Conservation (phyloP, 2,329 filamentous ascomycete genomes). For the Penicillium sp. region DNA sequence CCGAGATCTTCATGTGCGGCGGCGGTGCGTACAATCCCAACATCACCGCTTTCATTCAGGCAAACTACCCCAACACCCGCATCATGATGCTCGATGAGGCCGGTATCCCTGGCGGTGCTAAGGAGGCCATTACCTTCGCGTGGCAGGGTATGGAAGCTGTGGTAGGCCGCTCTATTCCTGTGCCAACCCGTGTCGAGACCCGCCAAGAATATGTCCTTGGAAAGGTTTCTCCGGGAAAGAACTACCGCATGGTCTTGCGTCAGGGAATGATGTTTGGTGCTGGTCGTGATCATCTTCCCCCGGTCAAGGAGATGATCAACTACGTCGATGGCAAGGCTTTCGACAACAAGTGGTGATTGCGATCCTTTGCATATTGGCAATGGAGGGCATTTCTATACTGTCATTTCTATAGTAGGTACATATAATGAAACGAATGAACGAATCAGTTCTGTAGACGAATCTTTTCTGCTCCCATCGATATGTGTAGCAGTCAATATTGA, state of each 20-base stretch:
- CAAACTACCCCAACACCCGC: slow-evolving; percentile 48
- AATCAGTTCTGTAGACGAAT: too few relatives aligned
- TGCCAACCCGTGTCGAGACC: slow-evolving; percentile 57
- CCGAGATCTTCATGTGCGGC: slow-evolving; percentile 62
- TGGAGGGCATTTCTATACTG: too few relatives aligned
- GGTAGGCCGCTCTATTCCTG: slow-evolving; percentile 55
- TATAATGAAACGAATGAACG: too few relatives aligned
- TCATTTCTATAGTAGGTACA: too few relatives aligned
- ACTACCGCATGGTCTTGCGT: slow-evolving; percentile 55
- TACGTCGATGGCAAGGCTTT: slow-evolving; percentile 51
- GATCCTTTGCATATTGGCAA: neutral
- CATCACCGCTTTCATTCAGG: slow-evolving; percentile 55
- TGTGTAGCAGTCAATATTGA: too few relatives aligned
- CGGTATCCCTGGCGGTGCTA: slow-evolving; percentile 57
- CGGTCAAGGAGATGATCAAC: slow-evolving; percentile 54
- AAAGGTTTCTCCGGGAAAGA: slow-evolving; percentile 55
- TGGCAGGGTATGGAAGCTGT: slow-evolving; percentile 62
- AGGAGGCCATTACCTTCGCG: slow-evolving; percentile 61
- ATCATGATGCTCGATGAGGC: slow-evolving; percentile 59
- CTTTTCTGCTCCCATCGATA: too few relatives aligned
- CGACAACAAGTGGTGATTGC: slow-evolving; percentile 46
- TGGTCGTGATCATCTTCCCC: slow-evolving; percentile 43
- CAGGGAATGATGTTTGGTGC: slow-evolving; percentile 55
- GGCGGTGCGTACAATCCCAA: slow-evolving; percentile 60
- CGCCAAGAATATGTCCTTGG: slow-evolving; percentile 53